These are phyloP conservation scores for Fusarium albidum DNA, from an alignment of 2,329 filamentous ascomycete genomes.

Conservation along the genomic window DNA sequence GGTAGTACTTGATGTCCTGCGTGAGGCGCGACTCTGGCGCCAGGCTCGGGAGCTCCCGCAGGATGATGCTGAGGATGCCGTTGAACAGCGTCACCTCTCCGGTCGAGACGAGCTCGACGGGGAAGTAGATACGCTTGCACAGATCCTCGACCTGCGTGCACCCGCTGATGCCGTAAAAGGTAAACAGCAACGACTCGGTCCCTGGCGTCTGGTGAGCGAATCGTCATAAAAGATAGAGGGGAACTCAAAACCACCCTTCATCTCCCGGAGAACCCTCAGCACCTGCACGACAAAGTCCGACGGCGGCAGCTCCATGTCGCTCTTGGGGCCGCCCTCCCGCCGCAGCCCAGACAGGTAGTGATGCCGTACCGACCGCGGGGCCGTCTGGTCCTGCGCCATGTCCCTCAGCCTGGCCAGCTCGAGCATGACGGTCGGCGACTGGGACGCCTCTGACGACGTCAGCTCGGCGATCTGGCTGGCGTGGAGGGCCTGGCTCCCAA, in stretches of 20 bases:
- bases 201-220: neutral
- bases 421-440: neutral
- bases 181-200: neutral
- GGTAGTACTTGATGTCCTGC: neutral
- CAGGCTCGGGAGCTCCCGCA: neutral
- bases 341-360: too few relatives aligned
- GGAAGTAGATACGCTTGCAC: conserved; percentile 4
- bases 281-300: too few relatives aligned
- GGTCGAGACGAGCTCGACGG: neutral
- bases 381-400: too few relatives aligned
- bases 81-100: neutral
- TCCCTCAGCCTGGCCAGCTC: neutral
- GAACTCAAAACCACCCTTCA: too few relatives aligned
- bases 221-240: too few relatives aligned
- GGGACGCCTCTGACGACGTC: neutral
- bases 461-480: neutral
- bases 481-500: neutral
- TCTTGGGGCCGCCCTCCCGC: too few relatives aligned
- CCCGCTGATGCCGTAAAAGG: conserved; percentile 1
- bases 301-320: too few relatives aligned
- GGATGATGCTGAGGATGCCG: conserved; percentile 2
- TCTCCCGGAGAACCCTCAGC: too few relatives aligned
- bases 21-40: neutral
- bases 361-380: too few relatives aligned
- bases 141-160: neutral